Evolutionary conservation across 257 asterid species (phyloP).

Genomic region (Primulina huaijiensis): DNA sequence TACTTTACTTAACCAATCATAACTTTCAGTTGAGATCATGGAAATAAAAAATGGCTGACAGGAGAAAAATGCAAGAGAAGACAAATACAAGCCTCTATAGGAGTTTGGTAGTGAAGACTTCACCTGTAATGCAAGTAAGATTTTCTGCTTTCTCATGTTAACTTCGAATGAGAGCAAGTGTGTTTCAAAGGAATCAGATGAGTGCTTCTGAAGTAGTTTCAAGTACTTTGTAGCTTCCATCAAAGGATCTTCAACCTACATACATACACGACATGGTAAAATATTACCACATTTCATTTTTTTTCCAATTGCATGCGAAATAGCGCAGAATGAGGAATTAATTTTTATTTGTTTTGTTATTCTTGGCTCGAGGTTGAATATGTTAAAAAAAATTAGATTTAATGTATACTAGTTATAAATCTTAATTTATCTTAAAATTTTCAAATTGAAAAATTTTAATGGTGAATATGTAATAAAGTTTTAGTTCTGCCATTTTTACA

Average conservation of each 20-base stretch:
- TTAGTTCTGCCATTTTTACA: too few species aligned
- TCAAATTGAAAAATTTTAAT: too few species aligned
- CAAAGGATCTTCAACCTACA: constrained; percentile 92
- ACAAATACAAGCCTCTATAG: constrained; percentile 1
- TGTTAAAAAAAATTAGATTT: too few species aligned
- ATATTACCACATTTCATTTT: constrained; percentile 7
- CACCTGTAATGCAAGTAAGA: constrained; percentile 84
- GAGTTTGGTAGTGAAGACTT: constrained; percentile 18
- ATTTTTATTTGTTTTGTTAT: too few species aligned
- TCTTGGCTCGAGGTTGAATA: too few species aligned
- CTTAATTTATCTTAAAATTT: too few species aligned
- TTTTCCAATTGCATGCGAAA: neutral
- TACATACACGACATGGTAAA: constrained; percentile 19
- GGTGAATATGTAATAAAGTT: too few species aligned
- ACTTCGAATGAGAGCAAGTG: constrained; percentile 91
- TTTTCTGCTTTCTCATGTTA: constrained; percentile 80
- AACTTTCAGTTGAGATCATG: constrained; percentile 16
- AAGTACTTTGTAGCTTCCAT: constrained; percentile 88
- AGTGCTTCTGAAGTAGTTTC: constrained; percentile 91
- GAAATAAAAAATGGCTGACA: constrained; percentile 10
- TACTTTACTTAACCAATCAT: neutral
- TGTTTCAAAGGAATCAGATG: constrained; percentile 75
- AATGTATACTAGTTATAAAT: too few species aligned
- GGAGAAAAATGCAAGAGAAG: constrained; percentile 12
- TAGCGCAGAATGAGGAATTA: too few species aligned